These are phyloP conservation scores for Scedosporium dehoogii DNA, from an alignment of 2,329 filamentous ascomycete genomes.

Conservation along the genomic window DNA sequence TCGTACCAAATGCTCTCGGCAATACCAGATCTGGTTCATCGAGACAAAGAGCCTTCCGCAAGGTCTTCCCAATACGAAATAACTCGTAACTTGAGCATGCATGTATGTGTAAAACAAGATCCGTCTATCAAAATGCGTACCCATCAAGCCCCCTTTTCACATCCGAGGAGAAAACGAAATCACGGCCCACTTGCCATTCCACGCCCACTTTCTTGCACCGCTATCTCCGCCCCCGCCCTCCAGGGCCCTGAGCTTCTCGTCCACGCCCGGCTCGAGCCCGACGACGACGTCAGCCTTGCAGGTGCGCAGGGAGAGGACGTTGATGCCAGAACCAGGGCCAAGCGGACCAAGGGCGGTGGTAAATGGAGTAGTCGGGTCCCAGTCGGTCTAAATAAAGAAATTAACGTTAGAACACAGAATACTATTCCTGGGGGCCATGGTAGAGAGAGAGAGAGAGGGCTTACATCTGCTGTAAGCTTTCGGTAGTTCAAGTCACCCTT, in stretches of 20 bases:
- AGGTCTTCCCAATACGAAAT: too few relatives aligned
- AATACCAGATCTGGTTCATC: too few relatives aligned
- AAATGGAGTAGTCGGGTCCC: constrained; percentile 85
- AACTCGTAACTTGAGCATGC: too few relatives aligned
- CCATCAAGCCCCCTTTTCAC: not conserved
- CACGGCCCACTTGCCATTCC: constrained; percentile 96
- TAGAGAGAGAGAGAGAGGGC: constrained; percentile 23
- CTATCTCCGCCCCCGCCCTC: constrained; percentile 63
- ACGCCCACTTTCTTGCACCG: constrained; percentile 76
- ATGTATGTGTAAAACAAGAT: not conserved
- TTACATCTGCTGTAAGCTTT: constrained; percentile 81
- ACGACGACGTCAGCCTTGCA: constrained; percentile 97
- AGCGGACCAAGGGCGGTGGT: constrained; percentile 75
- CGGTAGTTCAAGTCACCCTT: constrained; percentile 97
- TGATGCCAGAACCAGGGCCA: constrained; percentile 70
- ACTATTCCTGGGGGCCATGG: too few relatives aligned
- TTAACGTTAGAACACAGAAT: not conserved
- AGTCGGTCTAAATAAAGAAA: constrained; percentile 45
- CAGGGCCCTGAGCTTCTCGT: constrained; percentile 63
- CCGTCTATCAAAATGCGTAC: not conserved
- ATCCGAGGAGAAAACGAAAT: constrained; percentile 55
- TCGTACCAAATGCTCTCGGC: too few relatives aligned
- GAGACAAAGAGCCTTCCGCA: too few relatives aligned
- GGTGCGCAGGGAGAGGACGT: constrained; percentile 77
- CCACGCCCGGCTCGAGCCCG: constrained; percentile 69